These are phyloP conservation scores for Stagonosporopsis cucurbitacearum DNA, from an alignment of 2,329 filamentous ascomycete genomes.

Conservation along the genomic window DNA sequence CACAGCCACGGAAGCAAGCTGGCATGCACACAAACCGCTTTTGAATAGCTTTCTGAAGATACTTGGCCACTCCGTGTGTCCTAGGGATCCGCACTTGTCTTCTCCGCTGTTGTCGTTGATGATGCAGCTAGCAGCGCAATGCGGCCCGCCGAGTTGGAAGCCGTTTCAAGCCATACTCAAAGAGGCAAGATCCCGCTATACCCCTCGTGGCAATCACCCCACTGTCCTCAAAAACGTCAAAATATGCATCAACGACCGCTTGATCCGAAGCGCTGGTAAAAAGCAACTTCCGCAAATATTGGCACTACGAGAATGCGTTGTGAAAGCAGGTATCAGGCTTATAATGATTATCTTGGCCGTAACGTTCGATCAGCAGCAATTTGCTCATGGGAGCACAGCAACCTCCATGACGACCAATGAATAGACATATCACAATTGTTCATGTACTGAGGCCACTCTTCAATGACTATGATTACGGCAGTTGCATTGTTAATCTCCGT, in stretches of 20 bases:
- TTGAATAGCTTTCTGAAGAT: not conserved
- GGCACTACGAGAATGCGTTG: not conserved
- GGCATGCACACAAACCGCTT: no score
- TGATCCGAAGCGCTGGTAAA: constrained; percentile 6
- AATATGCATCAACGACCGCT: constrained; percentile 1
- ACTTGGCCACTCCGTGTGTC: no score
- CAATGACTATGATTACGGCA: not conserved
- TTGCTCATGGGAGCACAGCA: not conserved
- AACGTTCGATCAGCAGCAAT: not conserved
- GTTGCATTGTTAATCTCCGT: not conserved
- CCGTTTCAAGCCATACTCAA: constrained; percentile 7
- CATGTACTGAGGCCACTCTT: not conserved
- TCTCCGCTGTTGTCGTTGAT: not conserved
- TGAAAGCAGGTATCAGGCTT: no score
- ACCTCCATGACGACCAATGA: not conserved
- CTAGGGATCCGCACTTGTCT: not conserved
- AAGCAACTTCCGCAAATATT: constrained; percentile 1
- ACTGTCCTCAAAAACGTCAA: not conserved
- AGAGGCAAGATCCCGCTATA: constrained; percentile 1
- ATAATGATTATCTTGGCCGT: no score
- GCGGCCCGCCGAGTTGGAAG: not conserved
- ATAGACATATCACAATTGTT: not conserved
- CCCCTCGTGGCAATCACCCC: constrained; percentile 3
- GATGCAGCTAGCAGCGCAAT: not conserved
- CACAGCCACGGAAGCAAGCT: no score